Evolutionary conservation across 78 protist species (phyloP), one percentile per base, ranked within the genome.

Genomic region (Capsaspora owczarzaki): DNA sequence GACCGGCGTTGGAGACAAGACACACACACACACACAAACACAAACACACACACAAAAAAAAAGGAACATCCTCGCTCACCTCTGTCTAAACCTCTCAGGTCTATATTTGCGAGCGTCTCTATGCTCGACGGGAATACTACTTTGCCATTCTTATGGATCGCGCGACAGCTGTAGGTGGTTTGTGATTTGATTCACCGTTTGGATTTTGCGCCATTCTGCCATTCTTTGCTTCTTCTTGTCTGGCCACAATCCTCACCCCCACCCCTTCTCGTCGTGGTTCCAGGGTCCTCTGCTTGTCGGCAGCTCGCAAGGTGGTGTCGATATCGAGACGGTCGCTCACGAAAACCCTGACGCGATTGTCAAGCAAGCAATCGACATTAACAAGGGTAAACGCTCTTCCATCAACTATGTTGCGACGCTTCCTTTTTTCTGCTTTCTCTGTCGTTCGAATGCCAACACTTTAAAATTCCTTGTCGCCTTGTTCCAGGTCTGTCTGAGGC

Each of bases 101-200:
- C 23, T 80, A 81, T 31, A 49, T 89, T n/a, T 74, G 79, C 22
- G 93, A 92, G 80, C 66, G 88, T 31, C 86, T 85, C 69, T n/a
- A 77, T 61, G 31, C 87, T 37, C 35, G 79, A 29, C 16, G 38
- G 16, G 99, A 97, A 86, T 44, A 69, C 79, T 97, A 97, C 94
- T 89, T 97, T n/a, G 98, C 99, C 40, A 87, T 97, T 66, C 80
- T 95, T 27, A 79, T 95, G 92, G 99, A 97, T 83, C 86, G 98
- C 35, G 76, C 49, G 37, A 12, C 51, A 12, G 51, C 51, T 46
- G 51, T 12, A 12, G 5, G 51, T 46, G 51, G 51, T 5, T 46
- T 46, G 51, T 46, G 51, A 12, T 14, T n/a, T n/a, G n/a, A n/a
- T n/a, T n/a, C n/a, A n/a, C n/a, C n/a, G n/a, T n/a, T n/a, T n/a